phyloP scores from a whole-genome alignment of 148 eudicot species.

The Cornus florida region DNA sequence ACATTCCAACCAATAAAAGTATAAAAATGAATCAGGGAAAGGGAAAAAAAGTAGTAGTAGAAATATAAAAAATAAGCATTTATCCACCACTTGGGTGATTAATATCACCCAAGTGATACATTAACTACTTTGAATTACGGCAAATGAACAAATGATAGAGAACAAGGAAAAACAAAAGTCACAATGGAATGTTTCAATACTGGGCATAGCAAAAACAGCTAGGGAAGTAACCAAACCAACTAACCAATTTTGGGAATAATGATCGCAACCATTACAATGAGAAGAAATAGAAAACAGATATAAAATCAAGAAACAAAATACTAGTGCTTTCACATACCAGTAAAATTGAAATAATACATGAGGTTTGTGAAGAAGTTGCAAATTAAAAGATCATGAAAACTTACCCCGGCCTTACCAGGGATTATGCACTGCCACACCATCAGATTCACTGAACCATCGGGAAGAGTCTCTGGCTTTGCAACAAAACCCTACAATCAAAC shows the following conservation, averaged over 20 bases:
- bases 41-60: too few relatives aligned
- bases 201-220: not conserved
- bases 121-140: not conserved
- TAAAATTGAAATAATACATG: not conserved
- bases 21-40: too few relatives aligned
- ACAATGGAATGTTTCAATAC: too few relatives aligned
- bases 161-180: not conserved
- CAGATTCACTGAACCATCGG: constrained; percentile 43
- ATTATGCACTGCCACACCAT: constrained; percentile 44
- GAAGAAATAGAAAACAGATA: too few relatives aligned
- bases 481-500: not conserved
- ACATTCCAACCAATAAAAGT: not conserved
- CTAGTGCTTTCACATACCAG: not conserved
- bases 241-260: too few relatives aligned
- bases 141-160: not conserved
- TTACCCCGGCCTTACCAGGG: constrained; percentile 50
- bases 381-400: not conserved
- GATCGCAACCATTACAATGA: too few relatives aligned
- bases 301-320: too few relatives aligned
- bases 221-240: not conserved
- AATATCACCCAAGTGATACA: not conserved
- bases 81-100: not conserved
- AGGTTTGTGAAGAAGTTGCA: not conserved
- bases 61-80: not conserved
- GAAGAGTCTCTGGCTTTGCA: not conserved